A percentile compares a stretch with the other conserved stretches of the same genome.
These are phyloP conservation scores for Thielaviopsis musarum DNA, from an alignment of 2,329 filamentous ascomycete genomes.

Conservation along the genomic window DNA sequence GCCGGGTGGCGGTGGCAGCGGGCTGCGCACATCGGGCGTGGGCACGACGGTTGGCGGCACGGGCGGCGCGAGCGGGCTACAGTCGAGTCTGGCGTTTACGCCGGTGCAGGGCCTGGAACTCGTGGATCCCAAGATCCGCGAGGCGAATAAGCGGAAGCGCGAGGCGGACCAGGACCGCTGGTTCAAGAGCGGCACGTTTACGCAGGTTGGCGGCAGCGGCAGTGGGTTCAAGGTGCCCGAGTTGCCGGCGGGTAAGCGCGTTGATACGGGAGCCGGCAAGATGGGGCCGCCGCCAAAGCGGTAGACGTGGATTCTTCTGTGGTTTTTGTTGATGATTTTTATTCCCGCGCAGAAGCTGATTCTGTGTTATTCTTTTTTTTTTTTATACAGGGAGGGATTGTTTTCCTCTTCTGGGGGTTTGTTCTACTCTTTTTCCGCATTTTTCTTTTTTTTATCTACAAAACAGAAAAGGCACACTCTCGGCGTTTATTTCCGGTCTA, in stretches of 20 bases:
- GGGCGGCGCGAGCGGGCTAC: constrained; percentile 43
- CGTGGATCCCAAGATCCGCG: constrained; percentile 80
- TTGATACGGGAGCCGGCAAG: constrained; percentile 45
- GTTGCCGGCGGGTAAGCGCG: constrained; percentile 57
- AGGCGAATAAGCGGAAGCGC: constrained; percentile 74
- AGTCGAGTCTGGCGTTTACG: constrained; percentile 80
- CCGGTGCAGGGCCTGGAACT: constrained; percentile 89
- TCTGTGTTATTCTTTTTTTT: not conserved
- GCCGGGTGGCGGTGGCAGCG: constrained; percentile 39
- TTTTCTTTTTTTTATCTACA: not conserved
- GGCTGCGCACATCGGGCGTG: constrained; percentile 62
- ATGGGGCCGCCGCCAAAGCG: constrained; percentile 22
- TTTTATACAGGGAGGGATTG: not conserved
- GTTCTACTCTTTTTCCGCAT: not conserved
- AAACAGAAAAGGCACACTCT: not conserved
- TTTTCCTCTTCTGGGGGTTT: not conserved
- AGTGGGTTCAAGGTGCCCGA: constrained; percentile 68
- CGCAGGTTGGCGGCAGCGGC: constrained; percentile 49
- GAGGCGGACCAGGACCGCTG: constrained; percentile 90
- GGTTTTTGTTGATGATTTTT: constrained; percentile 7
- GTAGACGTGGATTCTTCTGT: not conserved
- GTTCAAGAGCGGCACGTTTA: constrained; percentile 97
- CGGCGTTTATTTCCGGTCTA: not conserved
- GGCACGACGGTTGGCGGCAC: constrained; percentile 46
- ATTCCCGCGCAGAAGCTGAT: not conserved